These are phyloP conservation scores for Nakazawaea sp. DNA, from an alignment of 805 yeast genomes.

Conservation along the genomic window DNA sequence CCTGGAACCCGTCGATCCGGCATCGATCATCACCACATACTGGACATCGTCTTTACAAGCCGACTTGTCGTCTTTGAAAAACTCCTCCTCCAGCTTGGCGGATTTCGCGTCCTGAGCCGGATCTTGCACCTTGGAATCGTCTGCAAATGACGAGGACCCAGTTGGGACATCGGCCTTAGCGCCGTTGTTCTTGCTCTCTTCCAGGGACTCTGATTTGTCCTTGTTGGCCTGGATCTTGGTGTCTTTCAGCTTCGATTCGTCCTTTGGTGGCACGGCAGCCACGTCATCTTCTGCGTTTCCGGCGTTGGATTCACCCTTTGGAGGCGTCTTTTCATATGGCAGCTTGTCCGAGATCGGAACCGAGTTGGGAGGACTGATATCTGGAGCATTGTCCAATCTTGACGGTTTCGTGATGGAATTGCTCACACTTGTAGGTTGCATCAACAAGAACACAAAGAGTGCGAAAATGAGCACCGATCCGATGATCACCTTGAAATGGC, in stretches of 20 bases:
- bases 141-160: constrained; percentile 18
- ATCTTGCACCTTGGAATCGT: constrained; percentile 13
- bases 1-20: constrained; percentile 96
- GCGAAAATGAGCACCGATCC: constrained; percentile 45
- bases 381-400: constrained; percentile 5
- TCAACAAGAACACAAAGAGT: constrained; percentile 41
- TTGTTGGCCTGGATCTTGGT: constrained; percentile 8
- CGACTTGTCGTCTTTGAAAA: constrained; percentile 9
- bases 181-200: constrained; percentile 11
- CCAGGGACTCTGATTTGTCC: constrained; percentile 10
- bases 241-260: constrained; percentile 17
- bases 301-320: constrained; percentile 5
- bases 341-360: constrained; percentile 13
- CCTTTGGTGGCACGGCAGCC: constrained; percentile 5
- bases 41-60: constrained; percentile 38
- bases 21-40: constrained; percentile 92
- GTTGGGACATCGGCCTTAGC: constrained; percentile 12
- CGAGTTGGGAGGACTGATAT: constrained; percentile 3
- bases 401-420: constrained; percentile 22
- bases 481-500: constrained; percentile 46
- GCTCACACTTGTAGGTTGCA: constrained; percentile 32
- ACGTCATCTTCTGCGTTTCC: constrained; percentile 1
- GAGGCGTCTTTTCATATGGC: constrained; percentile 14
- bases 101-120: background rate
- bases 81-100: background rate